These are phyloP conservation scores for Withania somnifera DNA, from an alignment of 305 asterid species.

Conservation along the genomic window DNA sequence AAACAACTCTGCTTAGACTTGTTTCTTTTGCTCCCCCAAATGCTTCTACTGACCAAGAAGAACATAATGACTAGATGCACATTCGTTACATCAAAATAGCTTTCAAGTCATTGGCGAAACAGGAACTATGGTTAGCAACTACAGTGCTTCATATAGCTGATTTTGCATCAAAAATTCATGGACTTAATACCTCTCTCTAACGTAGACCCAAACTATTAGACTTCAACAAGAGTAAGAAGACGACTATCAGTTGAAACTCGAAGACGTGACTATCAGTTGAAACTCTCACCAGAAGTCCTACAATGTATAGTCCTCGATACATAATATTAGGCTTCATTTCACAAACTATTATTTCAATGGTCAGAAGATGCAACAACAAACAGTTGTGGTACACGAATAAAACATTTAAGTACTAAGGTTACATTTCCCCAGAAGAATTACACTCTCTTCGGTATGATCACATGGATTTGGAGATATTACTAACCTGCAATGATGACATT, in stretches of 20 bases:
- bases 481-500: constrained; percentile 82
- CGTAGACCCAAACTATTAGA: neutral
- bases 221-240: neutral
- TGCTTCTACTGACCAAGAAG: neutral
- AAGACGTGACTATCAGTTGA: neutral
- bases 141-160: neutral
- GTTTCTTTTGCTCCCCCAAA: neutral
- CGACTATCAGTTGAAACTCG: neutral
- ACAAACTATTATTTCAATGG: neutral
- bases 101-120: neutral
- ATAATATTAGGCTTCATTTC: neutral
- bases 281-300: neutral
- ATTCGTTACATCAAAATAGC: neutral
- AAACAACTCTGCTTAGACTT: neutral
- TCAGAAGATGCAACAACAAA: neutral
- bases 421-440: neutral
- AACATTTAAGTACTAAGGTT: neutral
- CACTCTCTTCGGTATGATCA: neutral
- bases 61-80: neutral
- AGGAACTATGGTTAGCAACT: neutral
- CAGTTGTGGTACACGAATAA: neutral
- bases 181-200: neutral
- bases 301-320: neutral
- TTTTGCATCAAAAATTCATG: neutral
- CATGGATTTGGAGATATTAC: neutral